Conservation (phyloP, 441 rosid genomes). For the Gossypium aridum region DNA sequence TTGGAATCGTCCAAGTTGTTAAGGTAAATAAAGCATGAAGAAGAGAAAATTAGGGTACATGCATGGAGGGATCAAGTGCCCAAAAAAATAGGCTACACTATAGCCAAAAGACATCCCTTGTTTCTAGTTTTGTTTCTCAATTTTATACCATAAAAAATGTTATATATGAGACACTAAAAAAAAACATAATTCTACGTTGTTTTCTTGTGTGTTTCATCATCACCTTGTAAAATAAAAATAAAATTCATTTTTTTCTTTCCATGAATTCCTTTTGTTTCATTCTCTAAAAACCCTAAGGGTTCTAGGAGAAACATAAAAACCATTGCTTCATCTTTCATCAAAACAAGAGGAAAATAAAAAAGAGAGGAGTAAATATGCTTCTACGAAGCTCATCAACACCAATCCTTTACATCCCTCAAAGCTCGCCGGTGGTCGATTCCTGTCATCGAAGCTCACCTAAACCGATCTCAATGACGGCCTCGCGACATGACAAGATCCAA, state of each 20-base stretch:
- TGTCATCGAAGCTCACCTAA: slow-evolving; percentile 5
- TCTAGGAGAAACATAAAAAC: neutral
- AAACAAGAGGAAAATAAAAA: neutral
- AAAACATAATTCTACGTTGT: neutral
- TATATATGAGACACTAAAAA: neutral
- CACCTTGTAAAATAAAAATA: neutral
- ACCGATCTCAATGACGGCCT: slow-evolving; percentile 17
- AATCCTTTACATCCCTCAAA: slow-evolving; percentile 25
- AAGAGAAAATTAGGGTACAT: neutral
- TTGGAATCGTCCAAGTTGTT: neutral
- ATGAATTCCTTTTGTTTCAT: neutral
- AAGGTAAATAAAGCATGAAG: neutral
- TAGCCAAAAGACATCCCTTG: neutral
- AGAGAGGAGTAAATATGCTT: slow-evolving; percentile 26
- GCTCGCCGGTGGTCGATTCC: slow-evolving; percentile 18
- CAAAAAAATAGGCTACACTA: neutral
- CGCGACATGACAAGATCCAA: slow-evolving; percentile 11
- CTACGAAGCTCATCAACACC: slow-evolving; percentile 51
- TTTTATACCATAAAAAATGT: neutral
- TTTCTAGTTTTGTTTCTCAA: neutral
- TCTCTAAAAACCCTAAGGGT: neutral
- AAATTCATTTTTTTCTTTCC: neutral
- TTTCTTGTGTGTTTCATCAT: neutral
- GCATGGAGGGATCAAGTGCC: neutral
- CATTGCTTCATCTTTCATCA: neutral